phyloP scores from a whole-genome alignment of 768 basidiomycete genomes.

The Mycena albidolilacea region DNA sequence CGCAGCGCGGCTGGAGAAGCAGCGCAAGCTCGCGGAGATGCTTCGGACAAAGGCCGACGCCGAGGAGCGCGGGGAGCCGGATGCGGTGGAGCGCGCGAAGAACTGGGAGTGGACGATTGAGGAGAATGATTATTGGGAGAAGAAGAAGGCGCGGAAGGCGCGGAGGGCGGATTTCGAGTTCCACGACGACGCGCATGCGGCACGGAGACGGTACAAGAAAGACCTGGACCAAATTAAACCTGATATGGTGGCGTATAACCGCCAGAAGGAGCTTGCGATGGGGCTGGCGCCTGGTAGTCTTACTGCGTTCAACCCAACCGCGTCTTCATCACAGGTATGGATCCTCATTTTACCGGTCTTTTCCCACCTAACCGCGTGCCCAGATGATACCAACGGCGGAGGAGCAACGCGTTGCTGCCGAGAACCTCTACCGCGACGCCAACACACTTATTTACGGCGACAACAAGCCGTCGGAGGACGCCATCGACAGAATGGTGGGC shows the following conservation, averaged over 20 bases:
- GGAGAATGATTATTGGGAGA: slow-evolving; percentile 97
- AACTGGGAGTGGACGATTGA: slow-evolving; percentile 97
- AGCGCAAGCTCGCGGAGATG: slow-evolving; percentile 91
- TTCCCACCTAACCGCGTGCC: slow-evolving; percentile 25
- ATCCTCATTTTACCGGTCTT: neutral
- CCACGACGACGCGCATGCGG: slow-evolving; percentile 92
- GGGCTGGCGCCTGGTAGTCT: slow-evolving; percentile 83
- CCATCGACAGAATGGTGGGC: slow-evolving; percentile 90
- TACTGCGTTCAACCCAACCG: slow-evolving; percentile 68
- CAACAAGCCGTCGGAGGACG: slow-evolving; percentile 95
- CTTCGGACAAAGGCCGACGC: slow-evolving; percentile 90
- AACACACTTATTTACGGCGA: slow-evolving; percentile 95
- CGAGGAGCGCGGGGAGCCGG: slow-evolving; percentile 85
- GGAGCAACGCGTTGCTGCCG: slow-evolving; percentile 79
- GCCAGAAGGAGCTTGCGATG: slow-evolving; percentile 89
- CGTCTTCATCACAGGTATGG: slow-evolving; percentile 59
- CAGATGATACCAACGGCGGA: slow-evolving; percentile 69
- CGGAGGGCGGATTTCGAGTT: slow-evolving; percentile 92
- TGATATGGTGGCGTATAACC: slow-evolving; percentile 88
- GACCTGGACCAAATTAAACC: slow-evolving; percentile 92
- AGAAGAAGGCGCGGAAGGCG: slow-evolving; percentile 85
- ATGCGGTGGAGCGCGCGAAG: slow-evolving; percentile 88
- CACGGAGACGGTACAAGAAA: slow-evolving; percentile 92
- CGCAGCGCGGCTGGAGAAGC: slow-evolving; percentile 86
- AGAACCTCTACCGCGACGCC: slow-evolving; percentile 93